These are phyloP conservation scores for Aurinia saxatilis DNA, from an alignment of 345 rosid species.

Conservation along the genomic window DNA sequence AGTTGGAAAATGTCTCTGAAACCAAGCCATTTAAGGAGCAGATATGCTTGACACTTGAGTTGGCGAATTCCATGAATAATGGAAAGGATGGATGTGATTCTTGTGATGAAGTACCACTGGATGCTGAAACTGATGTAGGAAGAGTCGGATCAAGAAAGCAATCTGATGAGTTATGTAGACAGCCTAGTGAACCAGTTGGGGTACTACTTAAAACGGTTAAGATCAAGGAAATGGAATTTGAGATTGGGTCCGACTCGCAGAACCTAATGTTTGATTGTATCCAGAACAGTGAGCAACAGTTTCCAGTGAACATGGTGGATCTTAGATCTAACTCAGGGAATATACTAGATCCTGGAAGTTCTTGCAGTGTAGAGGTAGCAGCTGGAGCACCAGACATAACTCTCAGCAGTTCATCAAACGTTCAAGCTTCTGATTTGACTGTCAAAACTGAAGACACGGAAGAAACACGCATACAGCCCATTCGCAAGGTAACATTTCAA, in stretches of 20 bases:
- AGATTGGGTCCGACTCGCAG: conserved; percentile 30
- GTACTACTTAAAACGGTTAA: conserved; percentile 22
- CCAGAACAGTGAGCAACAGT: conserved; percentile 22
- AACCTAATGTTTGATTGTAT: conserved; percentile 27
- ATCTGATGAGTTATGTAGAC: conserved; percentile 12
- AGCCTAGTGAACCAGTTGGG: conserved; percentile 26
- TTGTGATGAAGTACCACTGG: conserved; percentile 14
- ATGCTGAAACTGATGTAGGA: conserved; percentile 7
- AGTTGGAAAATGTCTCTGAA: conserved; percentile 15
- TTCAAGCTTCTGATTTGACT: conserved; percentile 23
- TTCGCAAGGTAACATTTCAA: conserved; percentile 36
- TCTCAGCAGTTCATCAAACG: conserved; percentile 22
- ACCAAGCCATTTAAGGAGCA: conserved; percentile 23
- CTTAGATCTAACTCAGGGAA: conserved; percentile 21
- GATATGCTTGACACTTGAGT: conserved; percentile 27
- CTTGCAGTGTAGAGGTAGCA: conserved; percentile 6
- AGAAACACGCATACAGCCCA: conserved; percentile 22
- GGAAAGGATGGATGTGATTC: conserved; percentile 26
- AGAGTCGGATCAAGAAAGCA: not conserved
- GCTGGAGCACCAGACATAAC: conserved; percentile 19
- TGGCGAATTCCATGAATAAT: conserved; percentile 27
- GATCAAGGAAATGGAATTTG: conserved; percentile 24
- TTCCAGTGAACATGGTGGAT: conserved; percentile 24
- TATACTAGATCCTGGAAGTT: conserved; percentile 5
- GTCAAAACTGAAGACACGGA: conserved; percentile 27